phyloP scores from a whole-genome alignment of 768 basidiomycete species.

The Mycena galopus region DNA sequence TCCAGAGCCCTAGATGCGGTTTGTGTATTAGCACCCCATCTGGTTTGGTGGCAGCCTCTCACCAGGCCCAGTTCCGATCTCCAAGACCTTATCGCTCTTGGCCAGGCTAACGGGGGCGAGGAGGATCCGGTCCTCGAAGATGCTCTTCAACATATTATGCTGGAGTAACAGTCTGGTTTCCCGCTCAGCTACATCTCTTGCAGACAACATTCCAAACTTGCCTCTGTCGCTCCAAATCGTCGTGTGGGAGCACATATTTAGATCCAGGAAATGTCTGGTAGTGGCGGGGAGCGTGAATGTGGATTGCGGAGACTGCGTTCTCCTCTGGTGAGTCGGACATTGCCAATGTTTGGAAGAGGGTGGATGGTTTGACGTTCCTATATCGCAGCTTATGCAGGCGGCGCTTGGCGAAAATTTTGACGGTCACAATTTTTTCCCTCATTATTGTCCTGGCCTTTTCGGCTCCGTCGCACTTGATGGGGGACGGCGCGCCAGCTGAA shows the following conservation, averaged over 20 bases:
- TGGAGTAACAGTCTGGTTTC: conserved; percentile 20
- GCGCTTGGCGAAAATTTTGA: no score
- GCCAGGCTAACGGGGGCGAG: conserved; percentile 18
- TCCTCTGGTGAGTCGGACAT: neutral
- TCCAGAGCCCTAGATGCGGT: conserved; percentile 12
- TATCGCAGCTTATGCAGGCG: no score
- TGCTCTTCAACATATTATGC: conserved; percentile 24
- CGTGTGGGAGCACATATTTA: conserved; percentile 33
- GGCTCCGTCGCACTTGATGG: no score
- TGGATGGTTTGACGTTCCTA: no score
- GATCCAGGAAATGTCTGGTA: conserved; percentile 33
- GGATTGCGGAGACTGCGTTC: neutral
- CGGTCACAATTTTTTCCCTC: no score
- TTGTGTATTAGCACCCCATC: neutral
- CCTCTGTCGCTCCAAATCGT: conserved; percentile 31
- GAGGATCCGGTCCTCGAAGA: conserved; percentile 19
- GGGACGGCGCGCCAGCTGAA: no score
- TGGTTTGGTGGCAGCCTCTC: neutral
- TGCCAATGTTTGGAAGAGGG: no score
- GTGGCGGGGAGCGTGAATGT: conserved; percentile 19
- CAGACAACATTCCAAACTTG: neutral
- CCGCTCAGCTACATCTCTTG: neutral
- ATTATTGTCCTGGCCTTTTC: no score
- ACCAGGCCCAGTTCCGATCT: conserved; percentile 30
- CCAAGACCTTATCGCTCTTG: conserved; percentile 18